Conservation (phyloP, 495 filamentous ascomycete species). For the Annulohypoxylon moriforme region DNA sequence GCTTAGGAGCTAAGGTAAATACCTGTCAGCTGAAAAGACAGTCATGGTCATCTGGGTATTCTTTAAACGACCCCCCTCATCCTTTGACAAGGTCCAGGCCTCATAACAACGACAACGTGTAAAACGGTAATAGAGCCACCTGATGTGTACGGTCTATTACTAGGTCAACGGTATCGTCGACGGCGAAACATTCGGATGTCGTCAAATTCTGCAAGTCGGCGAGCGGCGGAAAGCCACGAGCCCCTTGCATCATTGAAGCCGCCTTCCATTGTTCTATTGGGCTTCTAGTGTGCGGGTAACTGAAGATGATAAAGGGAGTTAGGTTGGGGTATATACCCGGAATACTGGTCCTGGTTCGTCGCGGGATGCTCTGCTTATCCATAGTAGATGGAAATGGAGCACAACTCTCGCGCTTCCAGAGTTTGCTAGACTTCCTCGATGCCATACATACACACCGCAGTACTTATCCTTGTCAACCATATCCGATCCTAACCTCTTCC, state of each 20-base stretch:
- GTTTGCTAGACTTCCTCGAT: neutral
- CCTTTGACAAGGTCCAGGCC: neutral
- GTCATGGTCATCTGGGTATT: neutral
- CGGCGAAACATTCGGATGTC: slow-evolving; percentile 19
- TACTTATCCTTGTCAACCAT: neutral
- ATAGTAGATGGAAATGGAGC: neutral
- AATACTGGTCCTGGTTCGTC: slow-evolving; percentile 10
- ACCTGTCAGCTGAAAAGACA: neutral
- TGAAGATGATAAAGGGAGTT: slow-evolving; percentile 23
- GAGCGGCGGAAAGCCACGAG: slow-evolving; percentile 41
- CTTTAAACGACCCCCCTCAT: neutral
- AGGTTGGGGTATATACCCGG: slow-evolving; percentile 29
- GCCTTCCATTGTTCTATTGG: slow-evolving; percentile 40
- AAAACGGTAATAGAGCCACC: neutral
- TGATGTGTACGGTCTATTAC: slow-evolving; percentile 5
- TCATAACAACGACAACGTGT: neutral
- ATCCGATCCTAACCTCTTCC: neutral
- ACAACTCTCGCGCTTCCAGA: neutral
- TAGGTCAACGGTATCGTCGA: slow-evolving; percentile 3
- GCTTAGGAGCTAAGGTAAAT: neutral
- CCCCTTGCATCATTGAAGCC: slow-evolving; percentile 36
- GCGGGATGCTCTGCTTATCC: slow-evolving; percentile 1
- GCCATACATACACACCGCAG: neutral
- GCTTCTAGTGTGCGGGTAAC: slow-evolving; percentile 40
- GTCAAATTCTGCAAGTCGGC: slow-evolving; percentile 37